phyloP scores from a whole-genome alignment of 2,329 filamentous ascomycete genomes.

The Aureobasidium pullulans region DNA sequence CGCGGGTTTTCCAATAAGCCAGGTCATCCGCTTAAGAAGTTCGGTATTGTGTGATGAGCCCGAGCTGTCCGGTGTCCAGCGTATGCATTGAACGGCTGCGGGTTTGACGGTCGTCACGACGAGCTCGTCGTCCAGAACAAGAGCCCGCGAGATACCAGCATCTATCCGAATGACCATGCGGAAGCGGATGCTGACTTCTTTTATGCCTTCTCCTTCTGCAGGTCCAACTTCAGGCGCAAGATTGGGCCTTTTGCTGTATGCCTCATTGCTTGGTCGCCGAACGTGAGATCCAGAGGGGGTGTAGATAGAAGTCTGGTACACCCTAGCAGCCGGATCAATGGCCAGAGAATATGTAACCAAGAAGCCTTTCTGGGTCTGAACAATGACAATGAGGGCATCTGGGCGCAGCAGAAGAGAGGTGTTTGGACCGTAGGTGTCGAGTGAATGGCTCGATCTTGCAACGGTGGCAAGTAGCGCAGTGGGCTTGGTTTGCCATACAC shows the following conservation, averaged over 20 bases:
- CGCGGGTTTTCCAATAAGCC: constrained; percentile 69
- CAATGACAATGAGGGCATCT: constrained; percentile 84
- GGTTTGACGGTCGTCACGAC: constrained; percentile 87
- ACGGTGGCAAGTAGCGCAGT: constrained; percentile 82
- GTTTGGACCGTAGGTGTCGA: constrained; percentile 79
- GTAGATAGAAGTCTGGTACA: constrained; percentile 77
- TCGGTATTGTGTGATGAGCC: constrained; percentile 87
- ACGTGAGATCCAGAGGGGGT: constrained; percentile 39
- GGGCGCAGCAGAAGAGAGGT: constrained; percentile 78
- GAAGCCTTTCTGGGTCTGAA: constrained; percentile 78
- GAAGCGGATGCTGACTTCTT: constrained; percentile 84
- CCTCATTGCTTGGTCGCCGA: constrained; percentile 43
- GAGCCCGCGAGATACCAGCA: constrained; percentile 78
- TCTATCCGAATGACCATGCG: constrained; percentile 98
- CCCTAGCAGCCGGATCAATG: constrained; percentile 70
- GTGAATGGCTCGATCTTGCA: constrained; percentile 69
- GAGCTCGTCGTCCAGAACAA: constrained; percentile 87
- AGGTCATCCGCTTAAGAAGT: constrained; percentile 76
- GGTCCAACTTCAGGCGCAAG: constrained; percentile 47
- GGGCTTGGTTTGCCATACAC: constrained; percentile 95
- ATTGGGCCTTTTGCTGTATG: constrained; percentile 22
- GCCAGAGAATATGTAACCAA: constrained; percentile 92
- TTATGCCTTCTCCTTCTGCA: constrained; percentile 74
- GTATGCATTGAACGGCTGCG: constrained; percentile 91
- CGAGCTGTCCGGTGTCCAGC: constrained; percentile 78